A percentile compares a stretch with the other conserved stretches of the same genome.
Evolutionary conservation across 352 stramenopile genomes (phyloP).

Genomic region (Globisporangium takayamanum): DNA sequence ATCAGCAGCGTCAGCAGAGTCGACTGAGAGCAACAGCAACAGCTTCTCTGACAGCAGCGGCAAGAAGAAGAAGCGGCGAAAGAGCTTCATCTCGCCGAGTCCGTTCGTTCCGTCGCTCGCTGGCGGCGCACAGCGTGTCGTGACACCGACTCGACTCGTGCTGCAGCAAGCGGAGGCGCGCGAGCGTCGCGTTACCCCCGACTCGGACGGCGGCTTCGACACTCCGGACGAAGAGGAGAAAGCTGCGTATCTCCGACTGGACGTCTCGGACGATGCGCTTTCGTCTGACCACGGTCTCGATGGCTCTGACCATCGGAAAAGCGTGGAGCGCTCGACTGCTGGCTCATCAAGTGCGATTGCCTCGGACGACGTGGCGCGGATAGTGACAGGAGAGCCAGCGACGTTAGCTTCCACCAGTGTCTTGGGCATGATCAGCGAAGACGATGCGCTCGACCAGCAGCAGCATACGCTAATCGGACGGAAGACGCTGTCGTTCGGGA

Average conservation of each 20-base stretch:
- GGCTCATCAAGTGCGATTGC: no score
- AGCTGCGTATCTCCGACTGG: neutral
- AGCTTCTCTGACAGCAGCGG: slow-evolving; percentile 7
- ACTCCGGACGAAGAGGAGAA: slow-evolving; percentile 5
- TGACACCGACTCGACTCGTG: slow-evolving; percentile 33
- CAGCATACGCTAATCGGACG: slow-evolving; percentile 8
- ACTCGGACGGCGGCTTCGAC: slow-evolving; percentile 15
- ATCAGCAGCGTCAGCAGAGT: neutral
- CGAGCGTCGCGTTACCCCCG: neutral
- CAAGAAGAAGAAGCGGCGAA: slow-evolving; percentile 39
- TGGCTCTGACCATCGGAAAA: no score
- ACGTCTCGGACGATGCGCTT: neutral
- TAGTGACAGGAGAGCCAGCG: neutral
- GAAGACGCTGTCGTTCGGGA: slow-evolving; percentile 27
- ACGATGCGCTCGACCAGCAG: slow-evolving; percentile 4
- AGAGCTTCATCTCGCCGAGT: slow-evolving; percentile 45
- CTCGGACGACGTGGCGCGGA: no score
- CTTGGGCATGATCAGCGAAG: slow-evolving; percentile 4
- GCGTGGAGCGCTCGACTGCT: no score
- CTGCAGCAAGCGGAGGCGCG: neutral
- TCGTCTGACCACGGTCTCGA: neutral
- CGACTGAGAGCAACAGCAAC: slow-evolving; percentile 1
- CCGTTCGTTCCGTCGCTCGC: slow-evolving; percentile 34
- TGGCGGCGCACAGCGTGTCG: slow-evolving; percentile 50
- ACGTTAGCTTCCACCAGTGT: neutral